Percentiles rank a stretch among this genome's conserved stretches.
Conservation (phyloP, 225 moss, liverwort and hornwort genomes). For the Sphagnum contortum region DNA sequence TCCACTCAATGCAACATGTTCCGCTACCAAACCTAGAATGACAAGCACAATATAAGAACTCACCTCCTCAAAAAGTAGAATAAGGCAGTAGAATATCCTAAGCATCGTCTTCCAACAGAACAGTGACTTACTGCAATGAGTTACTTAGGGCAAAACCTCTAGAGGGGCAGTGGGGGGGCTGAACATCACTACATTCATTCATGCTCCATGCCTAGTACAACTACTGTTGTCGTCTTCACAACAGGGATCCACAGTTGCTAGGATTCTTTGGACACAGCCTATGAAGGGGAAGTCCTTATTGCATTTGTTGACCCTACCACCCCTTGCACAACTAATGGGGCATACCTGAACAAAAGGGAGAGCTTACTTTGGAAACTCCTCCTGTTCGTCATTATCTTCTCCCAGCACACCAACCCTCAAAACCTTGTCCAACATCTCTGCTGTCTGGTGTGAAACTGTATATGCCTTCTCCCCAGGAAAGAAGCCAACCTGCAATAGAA, state of each 20-base stretch:
- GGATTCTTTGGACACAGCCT: too few species aligned
- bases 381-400: conserved; percentile 82
- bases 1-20: not conserved
- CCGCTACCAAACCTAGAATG: not conserved
- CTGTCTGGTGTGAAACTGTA: conserved; percentile 82
- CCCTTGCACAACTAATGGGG: conserved; percentile 8
- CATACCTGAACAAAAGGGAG: conserved; percentile 45
- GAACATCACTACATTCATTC: too few species aligned
- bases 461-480: conserved; percentile 71
- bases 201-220: too few species aligned
- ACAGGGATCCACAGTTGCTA: too few species aligned
- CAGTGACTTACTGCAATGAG: too few species aligned
- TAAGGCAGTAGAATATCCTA: too few species aligned
- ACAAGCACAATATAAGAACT: not conserved
- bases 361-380: conserved; percentile 96
- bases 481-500: conserved; percentile 59
- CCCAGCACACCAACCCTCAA: conserved; percentile 89
- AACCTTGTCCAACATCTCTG: conserved; percentile 79
- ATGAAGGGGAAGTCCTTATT: too few species aligned
- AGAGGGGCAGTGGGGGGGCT: too few species aligned
- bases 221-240: too few species aligned
- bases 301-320: not conserved
- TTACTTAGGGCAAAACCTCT: too few species aligned
- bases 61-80: too few species aligned
- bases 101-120: too few species aligned